Percentiles rank a stretch among this genome's conserved stretches.
Evolutionary conservation across 768 basidiomycete species (phyloP).

Genomic region (Tephrocybe sp.): DNA sequence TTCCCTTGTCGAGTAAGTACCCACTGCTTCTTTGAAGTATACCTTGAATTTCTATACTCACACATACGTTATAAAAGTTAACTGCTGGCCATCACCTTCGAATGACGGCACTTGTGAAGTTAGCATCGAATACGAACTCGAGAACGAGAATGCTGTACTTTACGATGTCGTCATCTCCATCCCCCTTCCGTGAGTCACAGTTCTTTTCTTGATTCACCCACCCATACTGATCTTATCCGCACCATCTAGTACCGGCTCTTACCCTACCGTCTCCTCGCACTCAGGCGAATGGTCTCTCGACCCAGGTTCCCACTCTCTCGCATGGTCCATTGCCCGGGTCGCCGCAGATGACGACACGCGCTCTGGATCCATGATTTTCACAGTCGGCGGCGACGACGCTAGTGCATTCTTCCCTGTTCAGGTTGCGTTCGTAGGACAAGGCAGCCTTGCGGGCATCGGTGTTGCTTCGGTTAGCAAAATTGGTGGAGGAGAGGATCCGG

Average conservation of each 20-base stretch:
- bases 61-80: conserved; percentile 79
- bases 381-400: conserved; percentile 77
- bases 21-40: not conserved
- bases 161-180: conserved; percentile 88
- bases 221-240: not conserved
- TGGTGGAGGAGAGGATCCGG: conserved; percentile 35
- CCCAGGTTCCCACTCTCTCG: conserved; percentile 72
- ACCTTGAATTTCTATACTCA: not conserved
- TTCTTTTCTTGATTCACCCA: not conserved
- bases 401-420: conserved; percentile 91
- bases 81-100: conserved; percentile 93
- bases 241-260: conserved; percentile 62
- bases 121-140: conserved; percentile 96
- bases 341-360: conserved; percentile 55
- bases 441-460: conserved; percentile 75
- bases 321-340: conserved; percentile 80
- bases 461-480: conserved; percentile 59
- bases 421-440: conserved; percentile 76
- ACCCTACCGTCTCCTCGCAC: conserved; percentile 78
- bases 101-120: conserved; percentile 93
- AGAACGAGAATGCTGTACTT: conserved; percentile 75
- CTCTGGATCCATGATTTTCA: conserved; percentile 90
- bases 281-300: conserved; percentile 83
- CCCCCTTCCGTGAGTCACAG: conserved; percentile 77
- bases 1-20: conserved; percentile 83